Percentiles rank a stretch among this genome's conserved stretches.
Conservation (phyloP, 2,329 filamentous ascomycete species). For the Ophiostoma australiae region DNA sequence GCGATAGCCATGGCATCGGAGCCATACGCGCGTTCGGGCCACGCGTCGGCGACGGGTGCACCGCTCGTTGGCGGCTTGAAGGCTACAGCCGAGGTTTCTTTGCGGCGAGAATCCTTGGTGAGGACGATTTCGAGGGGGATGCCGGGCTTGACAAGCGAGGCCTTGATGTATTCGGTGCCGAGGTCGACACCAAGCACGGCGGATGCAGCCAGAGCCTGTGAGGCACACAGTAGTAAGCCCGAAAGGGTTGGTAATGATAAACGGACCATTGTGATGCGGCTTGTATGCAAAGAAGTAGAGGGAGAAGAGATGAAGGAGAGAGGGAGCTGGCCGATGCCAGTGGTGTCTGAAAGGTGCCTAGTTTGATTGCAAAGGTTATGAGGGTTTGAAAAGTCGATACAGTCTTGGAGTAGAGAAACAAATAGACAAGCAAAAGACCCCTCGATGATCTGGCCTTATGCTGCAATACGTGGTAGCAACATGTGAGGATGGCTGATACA, state of each 20-base stretch:
- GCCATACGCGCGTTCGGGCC: conserved; percentile 87
- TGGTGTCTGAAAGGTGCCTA: background rate
- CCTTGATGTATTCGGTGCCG: conserved; percentile 96
- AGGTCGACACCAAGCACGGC: conserved; percentile 90
- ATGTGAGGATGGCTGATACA: conserved; percentile 14
- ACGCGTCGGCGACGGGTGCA: conserved; percentile 56
- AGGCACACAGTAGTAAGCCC: conserved; percentile 41
- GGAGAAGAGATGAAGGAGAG: background rate
- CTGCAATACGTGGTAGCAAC: conserved; percentile 3
- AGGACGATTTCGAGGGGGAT: conserved; percentile 96
- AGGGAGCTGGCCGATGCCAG: conserved; percentile 11
- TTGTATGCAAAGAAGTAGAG: background rate
- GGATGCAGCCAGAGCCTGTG: conserved; percentile 51
- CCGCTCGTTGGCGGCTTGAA: conserved; percentile 79
- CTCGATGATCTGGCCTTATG: conserved; percentile 22
- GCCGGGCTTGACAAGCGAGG: conserved; percentile 89
- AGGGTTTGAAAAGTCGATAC: background rate
- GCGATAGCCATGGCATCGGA: conserved; percentile 84
- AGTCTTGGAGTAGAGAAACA: background rate
- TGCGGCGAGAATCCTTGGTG: conserved; percentile 95
- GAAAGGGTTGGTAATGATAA: conserved; percentile 29
- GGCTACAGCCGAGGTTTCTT: conserved; percentile 83
- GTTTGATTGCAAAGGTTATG: background rate
- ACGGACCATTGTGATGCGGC: background rate
- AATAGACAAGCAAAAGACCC: background rate